A percentile compares a stretch with the other conserved stretches of the same genome.
phyloP scores from a whole-genome alignment of 257 asterid genomes.

The Voacanga thouarsii region DNA sequence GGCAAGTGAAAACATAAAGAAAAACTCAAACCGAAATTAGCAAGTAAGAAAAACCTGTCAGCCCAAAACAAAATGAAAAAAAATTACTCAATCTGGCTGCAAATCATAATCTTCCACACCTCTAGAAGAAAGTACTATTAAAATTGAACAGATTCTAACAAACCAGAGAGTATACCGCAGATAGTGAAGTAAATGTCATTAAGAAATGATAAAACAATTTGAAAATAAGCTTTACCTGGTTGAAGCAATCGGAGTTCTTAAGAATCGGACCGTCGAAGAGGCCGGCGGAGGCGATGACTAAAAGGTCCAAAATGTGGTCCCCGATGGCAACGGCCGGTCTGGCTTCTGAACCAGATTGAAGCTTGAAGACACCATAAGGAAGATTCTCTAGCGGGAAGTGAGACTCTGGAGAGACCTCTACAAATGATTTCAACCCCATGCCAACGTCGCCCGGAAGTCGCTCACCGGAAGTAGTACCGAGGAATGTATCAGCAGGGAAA shows the following conservation, averaged over 20 bases:
- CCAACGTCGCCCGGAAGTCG: neutral
- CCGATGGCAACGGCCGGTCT: constrained; percentile 90
- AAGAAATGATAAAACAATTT: neutral
- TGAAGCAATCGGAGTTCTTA: constrained; percentile 62
- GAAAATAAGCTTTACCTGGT: constrained; percentile 45
- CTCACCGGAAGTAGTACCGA: neutral
- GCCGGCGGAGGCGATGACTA: constrained; percentile 61
- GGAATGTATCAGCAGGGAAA: too few species aligned
- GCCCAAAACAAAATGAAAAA: neutral
- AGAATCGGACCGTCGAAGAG: constrained; percentile 75
- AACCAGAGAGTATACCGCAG: neutral
- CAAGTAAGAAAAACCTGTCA: neutral
- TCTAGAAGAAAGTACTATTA: neutral
- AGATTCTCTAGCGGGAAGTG: constrained; percentile 94
- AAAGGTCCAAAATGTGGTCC: constrained; percentile 71
- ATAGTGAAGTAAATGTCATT: neutral
- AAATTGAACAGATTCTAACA: neutral
- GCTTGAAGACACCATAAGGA: constrained; percentile 90
- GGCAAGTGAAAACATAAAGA: neutral
- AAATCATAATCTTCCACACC: neutral
- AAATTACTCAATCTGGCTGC: neutral
- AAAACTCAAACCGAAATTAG: neutral
- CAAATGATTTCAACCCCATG: constrained; percentile 74
- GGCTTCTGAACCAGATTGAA: constrained; percentile 49
- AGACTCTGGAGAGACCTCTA: constrained; percentile 71